Percentiles rank a stretch among this genome's conserved stretches.
Conservation (phyloP, 2,329 filamentous ascomycete species). For the Diaporthe sp. region DNA sequence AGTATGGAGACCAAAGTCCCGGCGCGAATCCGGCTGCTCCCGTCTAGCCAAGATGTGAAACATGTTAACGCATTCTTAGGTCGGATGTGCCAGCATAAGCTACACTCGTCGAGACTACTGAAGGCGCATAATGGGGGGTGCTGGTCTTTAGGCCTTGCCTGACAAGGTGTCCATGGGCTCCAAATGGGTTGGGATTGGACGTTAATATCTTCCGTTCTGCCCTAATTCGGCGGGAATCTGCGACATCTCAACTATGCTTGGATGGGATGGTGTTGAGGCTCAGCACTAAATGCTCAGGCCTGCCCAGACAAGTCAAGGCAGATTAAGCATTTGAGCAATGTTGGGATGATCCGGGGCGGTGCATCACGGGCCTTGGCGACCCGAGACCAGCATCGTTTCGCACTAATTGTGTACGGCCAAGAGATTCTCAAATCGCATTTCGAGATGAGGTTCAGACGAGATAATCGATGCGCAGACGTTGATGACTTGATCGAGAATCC, state of each 20-base stretch:
- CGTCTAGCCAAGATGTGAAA: background rate
- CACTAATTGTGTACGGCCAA: background rate
- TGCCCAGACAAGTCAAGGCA: background rate
- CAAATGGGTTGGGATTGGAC: too few relatives aligned
- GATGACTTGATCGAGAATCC: background rate
- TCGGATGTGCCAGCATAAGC: background rate
- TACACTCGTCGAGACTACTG: background rate
- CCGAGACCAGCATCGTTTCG: conserved; percentile 22
- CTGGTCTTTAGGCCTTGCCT: background rate
- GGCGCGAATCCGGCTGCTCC: conserved; percentile 12
- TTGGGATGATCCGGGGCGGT: background rate
- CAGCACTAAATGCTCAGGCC: background rate
- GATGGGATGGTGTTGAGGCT: background rate
- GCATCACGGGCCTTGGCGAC: conserved; percentile 18
- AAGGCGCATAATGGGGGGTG: background rate
- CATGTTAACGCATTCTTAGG: background rate
- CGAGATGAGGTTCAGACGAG: background rate
- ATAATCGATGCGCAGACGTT: background rate
- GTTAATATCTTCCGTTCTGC: background rate
- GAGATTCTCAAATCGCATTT: conserved; percentile 3
- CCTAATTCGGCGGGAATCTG: background rate
- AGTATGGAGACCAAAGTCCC: background rate
- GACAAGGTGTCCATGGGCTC: too few relatives aligned
- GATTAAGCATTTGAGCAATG: background rate
- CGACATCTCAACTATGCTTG: background rate